Percentiles rank a stretch among this genome's conserved stretches.
phyloP scores from a whole-genome alignment of 75 land plant genomes.

The Ceratopteris richardii region DNA sequence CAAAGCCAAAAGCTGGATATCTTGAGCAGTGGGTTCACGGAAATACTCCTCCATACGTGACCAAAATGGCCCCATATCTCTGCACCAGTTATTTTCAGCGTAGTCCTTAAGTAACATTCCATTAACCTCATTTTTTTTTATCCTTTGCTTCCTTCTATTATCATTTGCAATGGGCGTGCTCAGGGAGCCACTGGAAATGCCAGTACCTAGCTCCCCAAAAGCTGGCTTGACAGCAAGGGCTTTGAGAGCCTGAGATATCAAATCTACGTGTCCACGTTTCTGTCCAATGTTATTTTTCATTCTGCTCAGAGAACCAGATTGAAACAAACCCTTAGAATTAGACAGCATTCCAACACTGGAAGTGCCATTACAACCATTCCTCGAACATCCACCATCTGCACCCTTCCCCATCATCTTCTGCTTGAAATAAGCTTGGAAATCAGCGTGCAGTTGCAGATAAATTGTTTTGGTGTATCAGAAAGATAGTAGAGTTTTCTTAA shows the following conservation, averaged over 20 bases:
- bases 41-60: slow-evolving; percentile 72
- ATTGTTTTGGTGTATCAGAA: neutral
- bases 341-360: neutral
- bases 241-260: slow-evolving; percentile 59
- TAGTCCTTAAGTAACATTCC: slow-evolving; percentile 7
- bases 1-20: slow-evolving; percentile 41
- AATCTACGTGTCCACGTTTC: slow-evolving; percentile 25
- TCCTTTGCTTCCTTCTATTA: slow-evolving; percentile 28
- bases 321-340: slow-evolving; percentile 1
- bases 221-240: slow-evolving; percentile 50
- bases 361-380: slow-evolving; percentile 1
- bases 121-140: slow-evolving; percentile 31
- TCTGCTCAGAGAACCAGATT: neutral
- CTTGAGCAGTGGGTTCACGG: slow-evolving; percentile 45
- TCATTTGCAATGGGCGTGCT: slow-evolving; percentile 31
- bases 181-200: slow-evolving; percentile 2
- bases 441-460: neutral
- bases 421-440: neutral
- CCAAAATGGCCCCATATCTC: slow-evolving; percentile 42
- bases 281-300: slow-evolving; percentile 5
- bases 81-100: slow-evolving; percentile 14
- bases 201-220: slow-evolving; percentile 27
- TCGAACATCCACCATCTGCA: slow-evolving; percentile 28
- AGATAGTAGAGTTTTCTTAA: too few species aligned
- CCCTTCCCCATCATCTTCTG: slow-evolving; percentile 51